Base-by-base conservation (phyloP, 306 rosid genomes). In the Comarum palustre region DNA sequence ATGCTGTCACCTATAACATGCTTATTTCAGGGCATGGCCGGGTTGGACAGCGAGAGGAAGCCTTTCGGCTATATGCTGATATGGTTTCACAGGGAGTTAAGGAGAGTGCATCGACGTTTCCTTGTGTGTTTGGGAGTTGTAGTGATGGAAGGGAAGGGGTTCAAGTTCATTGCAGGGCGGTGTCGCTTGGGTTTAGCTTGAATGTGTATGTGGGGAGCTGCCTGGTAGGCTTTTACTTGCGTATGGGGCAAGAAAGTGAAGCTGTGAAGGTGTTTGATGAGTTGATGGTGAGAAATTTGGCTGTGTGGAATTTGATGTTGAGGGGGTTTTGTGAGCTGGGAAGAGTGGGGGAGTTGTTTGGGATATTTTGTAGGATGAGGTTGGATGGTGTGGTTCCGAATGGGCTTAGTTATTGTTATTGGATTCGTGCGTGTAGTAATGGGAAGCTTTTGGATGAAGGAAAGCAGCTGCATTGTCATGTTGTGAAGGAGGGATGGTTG, bases 341-440 rank as follows among this genome's bases (percentile, higher is more conserved):
- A 71, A 72, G 64, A 38, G 66, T 73, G 34, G 82, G 78, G 22
- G 86, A 73, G 50, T 54, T 84, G 61, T 25, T 77, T 41, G 80
- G 75, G 8, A 77, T 80, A 77, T 79, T 73, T 75, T 61, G 58
- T 32, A 60, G 66, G 78, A 91, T 91, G 97, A 75, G 76, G 59
- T 73, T 76, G 66, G 96, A 86, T 43, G 83, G 86, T 43, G 86
- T 81, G 76, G 69, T 78, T 68, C 91, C 92, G 43, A 89, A 86
- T 85, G 97, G 90, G 72, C 87, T 89, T 55, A 84, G 90, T 57
- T 89, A 84, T 80, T 91, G 90, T 79, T 89, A 91, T 78, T 83
- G 87, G 80, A 83, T 94, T 77, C 84, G 85, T 46, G 91, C 85
- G 31, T 86, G 89, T 61, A 27, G 95, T 66, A 78, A 47, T 17